Evolutionary conservation across 139 green algal species (phyloP), one percentile per base, ranked within the genome.

Genomic region (Edaphochlamys debaryana): DNA sequence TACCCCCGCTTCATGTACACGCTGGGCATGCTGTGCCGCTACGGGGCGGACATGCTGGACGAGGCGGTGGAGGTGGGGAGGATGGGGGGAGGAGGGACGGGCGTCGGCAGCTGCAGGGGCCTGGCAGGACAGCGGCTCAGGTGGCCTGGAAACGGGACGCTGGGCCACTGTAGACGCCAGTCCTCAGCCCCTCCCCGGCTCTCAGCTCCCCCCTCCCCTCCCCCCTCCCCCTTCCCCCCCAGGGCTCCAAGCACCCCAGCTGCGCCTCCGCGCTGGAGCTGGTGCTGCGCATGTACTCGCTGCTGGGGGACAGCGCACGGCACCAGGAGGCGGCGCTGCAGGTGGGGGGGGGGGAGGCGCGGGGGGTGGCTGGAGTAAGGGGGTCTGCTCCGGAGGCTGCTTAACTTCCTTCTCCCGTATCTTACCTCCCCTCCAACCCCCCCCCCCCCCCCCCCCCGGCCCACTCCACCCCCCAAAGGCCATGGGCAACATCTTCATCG

Each of bases 1-100:
- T 67, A 84, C 19, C 69, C 71, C 25, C 86, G 91, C 62, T 90
- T 92, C 52, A 79, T 97, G 56, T 95, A 93, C 78, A 90, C 91
- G 19, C 58, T 98, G 45, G 95, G 95, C 25, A 92, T 95, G 42
- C 73, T 98, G n/a, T 93, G 89, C 73, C 80, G 93, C 27, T 84
- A 94, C 83, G 94, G 92, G 0, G 85, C 86, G 0, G 76, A 82
- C 42, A 58, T 92, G 3, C 54, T 97, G 30, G 92, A 96, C 45
- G 50, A 58, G 9, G 69, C 67, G 17, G 64, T 81, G 19, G 69
- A 79, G 50, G 71, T 79, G 54, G 32, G 54, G 11, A n/a, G 2
- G 29, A 15, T 6, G 1, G 17, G 68, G 40, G 68, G 8, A 20
- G 27, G 5, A 38, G 34, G 19, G 32, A 27, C 29, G 5, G 60